Percentiles rank a stretch among this genome's conserved stretches.
phyloP scores from a whole-genome alignment of 768 basidiomycete genomes.

The Clavaria fumosa region DNA sequence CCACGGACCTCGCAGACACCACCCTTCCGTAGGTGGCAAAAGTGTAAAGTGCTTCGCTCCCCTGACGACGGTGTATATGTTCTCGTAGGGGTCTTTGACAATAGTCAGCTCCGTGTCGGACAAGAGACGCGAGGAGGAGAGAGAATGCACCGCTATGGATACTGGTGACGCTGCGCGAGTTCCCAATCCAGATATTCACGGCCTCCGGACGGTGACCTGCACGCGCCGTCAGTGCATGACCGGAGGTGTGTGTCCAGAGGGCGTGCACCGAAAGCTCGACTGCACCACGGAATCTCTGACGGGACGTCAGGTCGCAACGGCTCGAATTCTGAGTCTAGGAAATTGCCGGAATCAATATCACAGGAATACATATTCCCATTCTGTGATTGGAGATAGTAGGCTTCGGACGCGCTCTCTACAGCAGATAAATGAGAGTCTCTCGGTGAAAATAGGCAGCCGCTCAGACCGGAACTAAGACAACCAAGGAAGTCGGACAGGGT shows the following conservation, averaged over 20 bases:
- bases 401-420: no score
- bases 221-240: conserved; percentile 1
- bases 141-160: conserved; percentile 60
- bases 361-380: conserved; percentile 71
- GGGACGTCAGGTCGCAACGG: conserved; percentile 52
- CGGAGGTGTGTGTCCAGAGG: neutral
- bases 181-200: conserved; percentile 88
- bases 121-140: neutral
- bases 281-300: conserved; percentile 55
- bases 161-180: conserved; percentile 60
- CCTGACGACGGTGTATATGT: conserved; percentile 77
- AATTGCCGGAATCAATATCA: conserved; percentile 15
- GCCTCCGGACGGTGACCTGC: conserved; percentile 62
- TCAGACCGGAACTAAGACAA: conserved; percentile 17
- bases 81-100: conserved; percentile 72
- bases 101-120: neutral
- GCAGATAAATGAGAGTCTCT: no score
- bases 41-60: conserved; percentile 79
- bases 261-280: conserved; percentile 56
- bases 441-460: no score
- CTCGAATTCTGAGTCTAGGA: conserved; percentile 41
- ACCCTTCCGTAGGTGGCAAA: conserved; percentile 79
- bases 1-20: conserved; percentile 76
- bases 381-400: conserved; percentile 77
- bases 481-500: conserved; percentile 40